Conservation (phyloP, 2,329 filamentous ascomycete genomes). For the Cephalotrichum gorgonifer region DNA sequence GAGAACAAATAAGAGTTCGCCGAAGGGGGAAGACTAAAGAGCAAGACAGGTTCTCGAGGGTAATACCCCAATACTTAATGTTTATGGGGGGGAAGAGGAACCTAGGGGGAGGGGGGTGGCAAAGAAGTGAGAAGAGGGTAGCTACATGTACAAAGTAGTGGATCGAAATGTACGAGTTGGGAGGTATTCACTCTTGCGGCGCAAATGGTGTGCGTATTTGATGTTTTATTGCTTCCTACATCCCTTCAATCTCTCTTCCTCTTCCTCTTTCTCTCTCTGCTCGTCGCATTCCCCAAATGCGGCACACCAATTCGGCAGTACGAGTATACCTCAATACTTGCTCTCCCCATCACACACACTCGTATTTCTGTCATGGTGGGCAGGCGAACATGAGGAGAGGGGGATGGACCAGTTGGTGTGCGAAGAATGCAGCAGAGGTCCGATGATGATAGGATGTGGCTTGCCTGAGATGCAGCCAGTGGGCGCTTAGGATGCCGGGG, state of each 20-base stretch:
- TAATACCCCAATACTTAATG: background rate
- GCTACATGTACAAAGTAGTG: background rate
- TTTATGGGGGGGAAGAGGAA: background rate
- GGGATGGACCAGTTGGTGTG: background rate
- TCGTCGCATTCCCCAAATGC: no score
- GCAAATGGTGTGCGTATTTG: no score
- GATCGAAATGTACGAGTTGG: no score
- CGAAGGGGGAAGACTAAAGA: background rate
- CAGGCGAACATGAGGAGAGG: background rate
- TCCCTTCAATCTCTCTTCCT: no score
- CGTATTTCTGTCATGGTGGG: background rate
- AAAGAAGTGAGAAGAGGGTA: background rate
- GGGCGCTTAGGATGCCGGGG: constrained; percentile 4
- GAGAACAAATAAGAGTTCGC: background rate
- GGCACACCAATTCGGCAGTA: no score
- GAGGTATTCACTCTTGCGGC: no score
- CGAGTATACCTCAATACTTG: no score
- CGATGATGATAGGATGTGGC: constrained; percentile 3
- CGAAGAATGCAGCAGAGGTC: background rate
- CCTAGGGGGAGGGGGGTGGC: background rate
- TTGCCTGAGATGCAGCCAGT: background rate
- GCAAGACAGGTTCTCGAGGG: background rate
- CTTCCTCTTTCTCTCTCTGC: background rate
- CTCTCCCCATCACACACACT: background rate
- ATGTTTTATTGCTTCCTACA: no score